These are phyloP conservation scores for Trichosporon sp. DNA, from an alignment of 1,284 basidiomycete genomes.

Conservation along the genomic window DNA sequence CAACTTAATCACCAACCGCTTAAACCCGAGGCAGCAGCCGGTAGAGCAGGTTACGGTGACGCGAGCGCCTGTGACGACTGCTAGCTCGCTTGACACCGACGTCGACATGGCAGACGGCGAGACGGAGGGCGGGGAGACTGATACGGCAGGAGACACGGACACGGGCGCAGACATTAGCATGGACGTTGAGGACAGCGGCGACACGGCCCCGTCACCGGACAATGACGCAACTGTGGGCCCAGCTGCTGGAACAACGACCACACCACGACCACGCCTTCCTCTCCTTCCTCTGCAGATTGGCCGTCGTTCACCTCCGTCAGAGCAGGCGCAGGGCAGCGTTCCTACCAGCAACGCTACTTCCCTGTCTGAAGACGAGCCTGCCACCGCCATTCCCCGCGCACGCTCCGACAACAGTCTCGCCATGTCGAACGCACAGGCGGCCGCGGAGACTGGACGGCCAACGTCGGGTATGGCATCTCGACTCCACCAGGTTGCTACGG, in stretches of 20 bases:
- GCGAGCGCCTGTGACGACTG: not conserved
- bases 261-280: slow-evolving; percentile 35
- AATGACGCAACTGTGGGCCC: not conserved
- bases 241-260: slow-evolving; percentile 22
- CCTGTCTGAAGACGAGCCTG: slow-evolving; percentile 27
- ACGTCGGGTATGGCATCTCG: slow-evolving; percentile 24
- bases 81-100: slow-evolving; percentile 31
- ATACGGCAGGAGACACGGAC: slow-evolving; percentile 32
- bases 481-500: slow-evolving; percentile 30
- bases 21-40: slow-evolving; percentile 6
- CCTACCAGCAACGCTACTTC: slow-evolving; percentile 31
- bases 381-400: slow-evolving; percentile 30
- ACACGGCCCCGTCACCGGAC: not conserved
- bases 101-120: slow-evolving; percentile 47
- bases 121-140: slow-evolving; percentile 32
- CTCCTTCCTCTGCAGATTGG: slow-evolving; percentile 34
- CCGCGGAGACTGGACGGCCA: slow-evolving; percentile 17
- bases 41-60: not conserved
- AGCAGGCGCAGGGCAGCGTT: slow-evolving; percentile 24
- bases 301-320: slow-evolving; percentile 20
- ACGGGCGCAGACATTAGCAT: slow-evolving; percentile 33
- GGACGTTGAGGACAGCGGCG: slow-evolving; percentile 14
- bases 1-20: slow-evolving; percentile 6
- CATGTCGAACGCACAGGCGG: slow-evolving; percentile 15
- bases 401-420: slow-evolving; percentile 36